Evolutionary conservation across 1,139 yeast genomes (phyloP), one percentile per base, ranked within the genome.

Genomic region (Candida albicans): DNA sequence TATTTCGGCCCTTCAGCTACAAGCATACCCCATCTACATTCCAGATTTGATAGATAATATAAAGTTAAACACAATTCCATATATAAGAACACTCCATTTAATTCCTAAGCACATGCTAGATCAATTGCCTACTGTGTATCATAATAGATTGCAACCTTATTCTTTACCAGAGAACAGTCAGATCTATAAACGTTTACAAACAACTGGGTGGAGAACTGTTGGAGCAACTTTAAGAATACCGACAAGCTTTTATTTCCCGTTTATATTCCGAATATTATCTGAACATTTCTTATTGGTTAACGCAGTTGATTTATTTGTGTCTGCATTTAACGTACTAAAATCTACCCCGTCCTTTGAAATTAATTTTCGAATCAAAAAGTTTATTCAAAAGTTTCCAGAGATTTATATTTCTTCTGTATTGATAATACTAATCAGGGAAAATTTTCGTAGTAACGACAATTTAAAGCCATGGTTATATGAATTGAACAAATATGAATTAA

Each of bases 1-100:
- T 50, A 52, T 72, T 39, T 70, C 75, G 4, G 53, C 66, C 1
- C 42, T 69, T 15, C 62, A 62, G 42, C 52, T 73, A 43, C 65
- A 64, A 42, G 54, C 55, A 32, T 56, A 62, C 38, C 78, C 79
- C 1, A 50, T 76, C 3, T 74, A 70, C 48, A 48, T 67, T 3
- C 51, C 53, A 40, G 76, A 74, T 44, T 43, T 74, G 18, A 45
- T 74, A 11, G 53, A 56, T 7, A 57, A 64, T 42, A 54, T 72
- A 11, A 50, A 57, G 15, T 41, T 53, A 11, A 73, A 73, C 44
- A 53, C 57, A 37, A 56, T 77, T 1, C 80, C 81, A 0, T 68
- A 64, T 48, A 53, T 71, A 44, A 63, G 59, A 39, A 60, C 70
- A 12, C 47, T 60, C n/a, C 63, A 61, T 49, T 47, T 63, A 12